phyloP scores from a whole-genome alignment of 495 filamentous ascomycete genomes.

The Daldinia childiae region DNA sequence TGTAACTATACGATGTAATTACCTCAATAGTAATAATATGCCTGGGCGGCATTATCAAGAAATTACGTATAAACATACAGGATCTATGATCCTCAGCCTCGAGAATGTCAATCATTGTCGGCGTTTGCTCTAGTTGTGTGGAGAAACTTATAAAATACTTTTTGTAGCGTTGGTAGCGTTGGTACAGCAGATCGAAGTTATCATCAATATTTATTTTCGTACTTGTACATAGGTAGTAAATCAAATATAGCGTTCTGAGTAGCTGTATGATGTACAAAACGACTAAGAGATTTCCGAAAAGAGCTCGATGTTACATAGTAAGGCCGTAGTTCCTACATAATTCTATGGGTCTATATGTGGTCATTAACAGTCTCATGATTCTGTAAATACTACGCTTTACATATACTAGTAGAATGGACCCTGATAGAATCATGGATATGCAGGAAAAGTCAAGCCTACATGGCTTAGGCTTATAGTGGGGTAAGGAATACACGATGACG shows the following conservation, averaged over 20 bases:
- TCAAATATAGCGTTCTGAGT: neutral
- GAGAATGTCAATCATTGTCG: constrained; percentile 17
- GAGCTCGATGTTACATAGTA: neutral
- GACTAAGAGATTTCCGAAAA: neutral
- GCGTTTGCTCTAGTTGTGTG: constrained; percentile 10
- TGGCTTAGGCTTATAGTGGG: constrained; percentile 16
- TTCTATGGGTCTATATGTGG: neutral
- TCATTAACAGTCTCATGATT: neutral
- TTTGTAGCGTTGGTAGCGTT: neutral
- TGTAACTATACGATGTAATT: neutral
- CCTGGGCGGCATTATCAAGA: constrained; percentile 4
- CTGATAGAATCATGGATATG: too few relatives aligned
- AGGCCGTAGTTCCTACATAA: neutral
- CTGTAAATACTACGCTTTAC: neutral
- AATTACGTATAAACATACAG: constrained; percentile 15
- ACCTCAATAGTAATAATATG: neutral
- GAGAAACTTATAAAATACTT: constrained; percentile 1
- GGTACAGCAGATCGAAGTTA: neutral
- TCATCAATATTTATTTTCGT: neutral
- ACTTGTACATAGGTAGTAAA: neutral
- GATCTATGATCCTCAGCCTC: constrained; percentile 35
- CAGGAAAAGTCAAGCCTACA: neutral
- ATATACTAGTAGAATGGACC: neutral
- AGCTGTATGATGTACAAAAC: neutral
- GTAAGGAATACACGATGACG: constrained; percentile 21